Evolutionary conservation across 2,329 filamentous ascomycete genomes (phyloP), one percentile per base, ranked within the genome.

Genomic region (Trichoderma gracile): DNA sequence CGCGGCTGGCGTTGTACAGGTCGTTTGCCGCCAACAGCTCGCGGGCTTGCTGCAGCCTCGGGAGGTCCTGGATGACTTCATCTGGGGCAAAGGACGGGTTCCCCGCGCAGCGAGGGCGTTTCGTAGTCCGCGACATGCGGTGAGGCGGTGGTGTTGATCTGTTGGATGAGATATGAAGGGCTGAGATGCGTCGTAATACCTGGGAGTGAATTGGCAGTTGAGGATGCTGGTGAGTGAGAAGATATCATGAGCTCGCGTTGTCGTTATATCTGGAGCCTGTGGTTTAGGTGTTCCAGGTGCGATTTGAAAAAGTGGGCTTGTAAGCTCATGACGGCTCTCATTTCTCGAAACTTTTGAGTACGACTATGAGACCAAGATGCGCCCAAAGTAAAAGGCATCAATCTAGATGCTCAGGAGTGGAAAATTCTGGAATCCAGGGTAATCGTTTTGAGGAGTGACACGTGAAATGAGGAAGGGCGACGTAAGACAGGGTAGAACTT

Each of bases 11-110:
- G 55, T 72, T 73, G 68, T 77, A 74, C 57, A 84, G 72, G 71
- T 83, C 77, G 70, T 83, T 76, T 53, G 71, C 68, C n/a, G 71
- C 66, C 47, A 84, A 75, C n/a, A 75, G 69, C 23, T 77, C 74
- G 47, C 72, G 67, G 15, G 75, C 78, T 58, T 74, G 71, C 46
- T 75, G 70, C 65, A 79, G 78, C 10, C 77, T 76, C 5, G 73
- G 71, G 15, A 70, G 52, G 71, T 83, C 78, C 23, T 73, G 66
- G 67, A 79, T 71, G 63, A 79, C 77, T 14, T 76, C 68, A 8
- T 75, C 72, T 3, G 82, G 81, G 42, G 76, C 74, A 69, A 84
- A 83, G 40, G 73, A 68, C 27, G 78, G 73, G 54, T 75, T 80
- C 62, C 80, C 81, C 53, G 80, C 76, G 71, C 82, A 84, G 69